These are phyloP conservation scores for Chimonanthus salicifolius DNA, from an alignment of 164 flowering plant genomes.

Conservation along the genomic window DNA sequence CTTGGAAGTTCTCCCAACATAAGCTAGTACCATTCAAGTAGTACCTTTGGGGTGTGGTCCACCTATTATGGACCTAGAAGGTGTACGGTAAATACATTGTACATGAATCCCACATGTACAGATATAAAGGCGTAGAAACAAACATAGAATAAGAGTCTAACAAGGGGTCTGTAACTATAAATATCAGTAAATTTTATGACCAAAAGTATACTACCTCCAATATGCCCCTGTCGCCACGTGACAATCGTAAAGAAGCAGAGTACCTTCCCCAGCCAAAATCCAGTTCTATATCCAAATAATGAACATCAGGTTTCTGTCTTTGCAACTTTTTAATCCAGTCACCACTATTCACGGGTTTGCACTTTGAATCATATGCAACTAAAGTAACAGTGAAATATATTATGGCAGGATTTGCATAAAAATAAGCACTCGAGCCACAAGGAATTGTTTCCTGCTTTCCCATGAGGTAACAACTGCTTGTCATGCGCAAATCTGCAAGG, in stretches of 20 bases:
- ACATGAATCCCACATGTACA: too few species aligned
- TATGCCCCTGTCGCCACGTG: conserved; percentile 66
- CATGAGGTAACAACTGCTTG: conserved; percentile 22
- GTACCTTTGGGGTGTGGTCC: too few species aligned
- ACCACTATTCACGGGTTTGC: conserved; percentile 76
- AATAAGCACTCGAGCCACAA: conserved; percentile 55
- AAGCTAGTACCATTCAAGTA: too few species aligned
- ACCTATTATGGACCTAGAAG: too few species aligned
- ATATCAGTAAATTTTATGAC: neutral
- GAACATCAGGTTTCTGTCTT: conserved; percentile 47
- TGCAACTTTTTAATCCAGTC: conserved; percentile 77
- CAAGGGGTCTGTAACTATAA: neutral
- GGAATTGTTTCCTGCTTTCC: conserved; percentile 67
- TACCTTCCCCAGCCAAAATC: conserved; percentile 74
- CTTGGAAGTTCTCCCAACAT: too few species aligned
- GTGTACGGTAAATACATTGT: too few species aligned
- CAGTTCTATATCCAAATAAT: conserved; percentile 65
- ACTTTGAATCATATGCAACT: conserved; percentile 43
- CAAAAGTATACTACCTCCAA: conserved; percentile 52
- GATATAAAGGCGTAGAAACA: too few species aligned
- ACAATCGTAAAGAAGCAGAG: conserved; percentile 66
- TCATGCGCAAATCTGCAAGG: conserved; percentile 40
- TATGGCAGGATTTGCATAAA: conserved; percentile 73
- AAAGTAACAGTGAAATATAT: conserved; percentile 65
- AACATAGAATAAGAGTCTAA: too few species aligned